These are phyloP conservation scores for Annulohypoxylon moriforme DNA, from an alignment of 495 filamentous ascomycete species.

Conservation along the genomic window DNA sequence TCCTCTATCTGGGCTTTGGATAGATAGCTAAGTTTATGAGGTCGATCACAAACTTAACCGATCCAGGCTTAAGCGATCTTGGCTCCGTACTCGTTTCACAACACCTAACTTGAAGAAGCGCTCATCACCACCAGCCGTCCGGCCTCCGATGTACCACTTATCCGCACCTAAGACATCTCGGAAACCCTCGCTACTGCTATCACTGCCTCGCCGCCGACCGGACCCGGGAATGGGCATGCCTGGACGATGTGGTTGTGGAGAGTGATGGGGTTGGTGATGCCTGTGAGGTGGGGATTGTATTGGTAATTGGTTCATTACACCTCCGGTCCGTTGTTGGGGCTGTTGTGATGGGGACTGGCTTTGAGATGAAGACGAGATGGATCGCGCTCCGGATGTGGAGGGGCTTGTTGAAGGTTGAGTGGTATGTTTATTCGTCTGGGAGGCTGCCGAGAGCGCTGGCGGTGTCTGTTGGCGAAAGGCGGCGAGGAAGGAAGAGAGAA, in stretches of 20 bases:
- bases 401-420: slow-evolving; percentile 43
- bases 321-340: slow-evolving; percentile 50
- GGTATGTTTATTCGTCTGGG: slow-evolving; percentile 60
- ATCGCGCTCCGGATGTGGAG: slow-evolving; percentile 52
- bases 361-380: slow-evolving; percentile 54
- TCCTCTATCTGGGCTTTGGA: not conserved
- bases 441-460: slow-evolving; percentile 48
- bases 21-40: not conserved
- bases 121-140: slow-evolving; percentile 87
- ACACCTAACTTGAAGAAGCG: slow-evolving; percentile 80
- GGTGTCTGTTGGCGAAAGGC: slow-evolving; percentile 72
- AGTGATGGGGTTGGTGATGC: slow-evolving; percentile 38
- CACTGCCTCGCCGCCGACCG: slow-evolving; percentile 75
- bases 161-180: slow-evolving; percentile 79
- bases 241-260: slow-evolving; percentile 39
- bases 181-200: slow-evolving; percentile 82
- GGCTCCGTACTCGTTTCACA: slow-evolving; percentile 65
- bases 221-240: slow-evolving; percentile 53
- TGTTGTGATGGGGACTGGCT: slow-evolving; percentile 49
- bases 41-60: slow-evolving; percentile 63
- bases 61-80: slow-evolving; percentile 67
- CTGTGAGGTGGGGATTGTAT: slow-evolving; percentile 54
- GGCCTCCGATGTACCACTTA: slow-evolving; percentile 87
- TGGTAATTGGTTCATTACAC: slow-evolving; percentile 58
- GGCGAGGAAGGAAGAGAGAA: slow-evolving; percentile 84